These are phyloP conservation scores for Croton setiger DNA, from an alignment of 441 rosid species.

Conservation along the genomic window DNA sequence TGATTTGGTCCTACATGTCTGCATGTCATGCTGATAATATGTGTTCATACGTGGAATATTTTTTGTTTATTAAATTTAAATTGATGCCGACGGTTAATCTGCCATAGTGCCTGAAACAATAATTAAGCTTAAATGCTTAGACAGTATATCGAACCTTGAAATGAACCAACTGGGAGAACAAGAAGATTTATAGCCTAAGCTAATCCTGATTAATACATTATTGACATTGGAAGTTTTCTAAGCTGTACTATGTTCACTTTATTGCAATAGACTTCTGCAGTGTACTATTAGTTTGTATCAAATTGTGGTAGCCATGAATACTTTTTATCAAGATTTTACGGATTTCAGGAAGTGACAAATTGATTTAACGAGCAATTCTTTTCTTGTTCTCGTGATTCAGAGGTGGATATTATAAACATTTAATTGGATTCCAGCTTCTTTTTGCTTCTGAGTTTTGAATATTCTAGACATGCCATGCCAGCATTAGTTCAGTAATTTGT, in stretches of 20 bases:
- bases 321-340: neutral
- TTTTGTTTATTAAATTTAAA: neutral
- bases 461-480: slow-evolving; percentile 1
- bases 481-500: neutral
- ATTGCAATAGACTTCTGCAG: neutral
- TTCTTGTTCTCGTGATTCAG: neutral
- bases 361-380: neutral
- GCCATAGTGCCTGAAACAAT: neutral
- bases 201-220: neutral
- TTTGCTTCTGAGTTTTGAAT: neutral
- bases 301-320: neutral
- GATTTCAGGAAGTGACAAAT: neutral
- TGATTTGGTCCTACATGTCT: slow-evolving; percentile 1
- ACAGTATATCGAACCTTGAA: neutral
- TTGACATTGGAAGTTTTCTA: neutral
- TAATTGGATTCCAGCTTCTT: neutral
- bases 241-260: neutral
- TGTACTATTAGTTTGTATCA: neutral
- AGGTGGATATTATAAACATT: neutral
- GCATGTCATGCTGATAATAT: neutral
- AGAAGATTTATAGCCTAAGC: neutral
- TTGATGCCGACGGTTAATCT: neutral
- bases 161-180: neutral
- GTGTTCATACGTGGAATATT: neutral
- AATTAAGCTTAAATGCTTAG: neutral